Conservation (phyloP, 352 stramenopile genomes). For the Hyaloperonospora brassicae region DNA sequence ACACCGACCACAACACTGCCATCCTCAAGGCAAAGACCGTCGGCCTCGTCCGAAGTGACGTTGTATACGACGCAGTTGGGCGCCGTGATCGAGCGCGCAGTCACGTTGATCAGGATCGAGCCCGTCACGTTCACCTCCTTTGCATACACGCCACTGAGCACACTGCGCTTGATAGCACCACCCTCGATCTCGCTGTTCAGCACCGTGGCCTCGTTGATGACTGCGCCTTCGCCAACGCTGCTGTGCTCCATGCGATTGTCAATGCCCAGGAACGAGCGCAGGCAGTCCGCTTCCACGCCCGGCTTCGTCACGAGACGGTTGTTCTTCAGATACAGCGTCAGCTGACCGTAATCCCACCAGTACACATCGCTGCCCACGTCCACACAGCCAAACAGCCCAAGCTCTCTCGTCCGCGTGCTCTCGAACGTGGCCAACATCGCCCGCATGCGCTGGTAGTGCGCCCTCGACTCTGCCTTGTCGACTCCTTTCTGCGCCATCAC, state of each 20-base stretch:
- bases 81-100: constrained; percentile 91
- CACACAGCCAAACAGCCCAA: constrained; percentile 94
- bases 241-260: constrained; percentile 71
- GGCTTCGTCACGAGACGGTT: constrained; percentile 89
- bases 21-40: constrained; percentile 87
- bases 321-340: constrained; percentile 98
- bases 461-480: constrained; percentile 41
- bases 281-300: constrained; percentile 68
- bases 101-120: constrained; percentile 97
- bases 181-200: constrained; percentile 72
- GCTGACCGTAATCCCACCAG: constrained; percentile 98
- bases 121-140: constrained; percentile 88
- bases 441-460: constrained; percentile 91
- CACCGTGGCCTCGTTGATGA: constrained; percentile 59
- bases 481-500: constrained; percentile 94
- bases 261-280: constrained; percentile 77
- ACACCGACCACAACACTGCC: constrained; percentile 93
- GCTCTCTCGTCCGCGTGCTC: constrained; percentile 38
- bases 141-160: constrained; percentile 88
- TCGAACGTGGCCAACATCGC: constrained; percentile 87
- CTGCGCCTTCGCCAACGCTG: constrained; percentile 47
- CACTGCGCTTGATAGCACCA: constrained; percentile 60
- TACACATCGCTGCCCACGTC: constrained; percentile 95
- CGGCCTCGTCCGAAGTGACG: constrained; percentile 87
- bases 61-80: constrained; percentile 96